phyloP scores from a whole-genome alignment of 176 grass and related monocot genomes.

The Poa pratensis region DNA sequence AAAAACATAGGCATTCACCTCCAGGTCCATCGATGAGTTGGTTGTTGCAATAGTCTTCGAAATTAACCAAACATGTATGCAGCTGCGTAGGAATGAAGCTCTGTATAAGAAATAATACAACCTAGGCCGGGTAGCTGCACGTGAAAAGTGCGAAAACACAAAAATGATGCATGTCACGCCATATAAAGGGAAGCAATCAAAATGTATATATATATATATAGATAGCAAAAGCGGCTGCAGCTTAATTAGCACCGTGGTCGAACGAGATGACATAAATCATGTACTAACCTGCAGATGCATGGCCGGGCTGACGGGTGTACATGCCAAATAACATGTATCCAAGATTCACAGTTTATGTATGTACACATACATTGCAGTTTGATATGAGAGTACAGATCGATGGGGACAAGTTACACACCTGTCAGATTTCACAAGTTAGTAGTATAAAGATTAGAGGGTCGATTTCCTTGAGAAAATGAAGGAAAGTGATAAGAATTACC shows the following conservation, averaged over 20 bases:
- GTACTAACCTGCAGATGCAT: too few species aligned
- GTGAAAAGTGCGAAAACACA: background rate
- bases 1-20: background rate
- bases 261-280: too few species aligned
- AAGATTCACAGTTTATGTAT: background rate
- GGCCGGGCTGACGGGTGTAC: background rate
- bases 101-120: background rate
- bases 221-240: background rate
- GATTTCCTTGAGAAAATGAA: conserved; percentile 3
- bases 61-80: background rate
- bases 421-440: conserved; percentile 5
- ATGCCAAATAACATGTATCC: conserved; percentile 1
- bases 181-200: background rate
- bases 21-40: background rate
- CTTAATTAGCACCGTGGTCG: background rate
- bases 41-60: background rate
- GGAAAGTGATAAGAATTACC: background rate
- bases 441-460: background rate
- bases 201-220: background rate
- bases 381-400: background rate
- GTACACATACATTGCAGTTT: background rate
- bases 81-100: background rate
- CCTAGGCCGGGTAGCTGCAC: background rate
- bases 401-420: background rate
- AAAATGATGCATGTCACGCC: background rate